Evolutionary conservation across 1,284 basidiomycete species (phyloP).

Genomic region (Phellopilus nigrolimitatus): DNA sequence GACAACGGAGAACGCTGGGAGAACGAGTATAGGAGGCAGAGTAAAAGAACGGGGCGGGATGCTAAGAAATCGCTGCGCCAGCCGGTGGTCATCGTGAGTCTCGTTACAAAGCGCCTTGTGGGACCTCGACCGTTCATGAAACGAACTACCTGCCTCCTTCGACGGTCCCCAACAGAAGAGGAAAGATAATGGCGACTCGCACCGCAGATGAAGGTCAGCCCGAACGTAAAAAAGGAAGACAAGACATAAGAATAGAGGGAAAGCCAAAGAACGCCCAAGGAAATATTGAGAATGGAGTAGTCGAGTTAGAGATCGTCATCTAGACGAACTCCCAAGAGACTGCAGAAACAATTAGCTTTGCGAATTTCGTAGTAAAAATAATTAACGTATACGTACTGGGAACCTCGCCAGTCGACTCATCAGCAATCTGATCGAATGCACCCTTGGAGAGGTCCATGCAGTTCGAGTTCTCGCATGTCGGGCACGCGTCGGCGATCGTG

Average conservation of each 20-base stretch:
- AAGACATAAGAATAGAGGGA: neutral
- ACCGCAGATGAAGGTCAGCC: neutral
- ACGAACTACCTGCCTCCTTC: no score
- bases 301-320: slow-evolving; percentile 21
- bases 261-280: slow-evolving; percentile 10
- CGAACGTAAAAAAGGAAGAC: neutral
- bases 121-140: no score
- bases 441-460: slow-evolving; percentile 79
- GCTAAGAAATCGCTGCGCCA: no score
- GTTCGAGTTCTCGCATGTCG: slow-evolving; percentile 62
- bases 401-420: slow-evolving; percentile 52
- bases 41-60: no score
- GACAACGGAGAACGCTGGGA: no score
- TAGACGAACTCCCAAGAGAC: slow-evolving; percentile 47
- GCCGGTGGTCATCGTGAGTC: no score
- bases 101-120: no score
- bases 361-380: slow-evolving; percentile 7
- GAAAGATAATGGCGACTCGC: neutral
- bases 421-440: slow-evolving; percentile 65
- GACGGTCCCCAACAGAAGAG: neutral
- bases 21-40: no score
- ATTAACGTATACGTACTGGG: slow-evolving; percentile 28
- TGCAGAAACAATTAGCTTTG: slow-evolving; percentile 23
- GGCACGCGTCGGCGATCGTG: slow-evolving; percentile 76
- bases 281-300: slow-evolving; percentile 12